A percentile compares a stretch with the other conserved stretches of the same genome.
These are phyloP conservation scores for Coemansia brasiliensis DNA, from an alignment of 192 early-diverging fungal genomes.

Conservation along the genomic window DNA sequence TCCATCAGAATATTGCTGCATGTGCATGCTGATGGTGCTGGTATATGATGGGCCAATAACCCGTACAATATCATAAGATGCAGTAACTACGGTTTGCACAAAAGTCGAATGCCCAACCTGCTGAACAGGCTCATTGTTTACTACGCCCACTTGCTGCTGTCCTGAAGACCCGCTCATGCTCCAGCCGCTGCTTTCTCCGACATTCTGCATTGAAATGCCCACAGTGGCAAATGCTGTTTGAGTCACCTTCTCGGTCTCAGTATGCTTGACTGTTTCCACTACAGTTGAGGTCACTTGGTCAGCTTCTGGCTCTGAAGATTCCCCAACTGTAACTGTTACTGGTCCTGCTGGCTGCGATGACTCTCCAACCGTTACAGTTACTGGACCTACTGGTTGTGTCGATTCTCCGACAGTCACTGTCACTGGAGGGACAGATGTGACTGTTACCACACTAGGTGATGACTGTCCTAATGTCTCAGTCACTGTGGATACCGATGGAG, in stretches of 20 bases:
- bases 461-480: not conserved
- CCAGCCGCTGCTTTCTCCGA: not conserved
- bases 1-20: not conserved
- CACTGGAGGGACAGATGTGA: not conserved
- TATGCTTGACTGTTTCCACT: not conserved
- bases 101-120: conserved; percentile 3
- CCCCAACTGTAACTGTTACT: not conserved
- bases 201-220: not conserved
- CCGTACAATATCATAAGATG: conserved; percentile 11
- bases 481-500: conserved; percentile 1
- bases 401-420: conserved; percentile 6
- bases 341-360: not conserved
- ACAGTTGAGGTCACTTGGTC: not conserved
- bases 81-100: conserved; percentile 16
- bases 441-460: not conserved
- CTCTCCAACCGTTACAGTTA: conserved; percentile 1
- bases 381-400: not conserved
- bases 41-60: conserved; percentile 22
- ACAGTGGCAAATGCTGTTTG: not conserved
- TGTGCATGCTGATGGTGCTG: conserved; percentile 17
- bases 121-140: not conserved
- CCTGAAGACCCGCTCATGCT: not conserved
- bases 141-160: not conserved
- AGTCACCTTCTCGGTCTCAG: not conserved
- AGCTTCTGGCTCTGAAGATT: too few relatives aligned